Evolutionary conservation across 2,329 filamentous ascomycete genomes (phyloP).

Genomic region (Cladosporium sp.): DNA sequence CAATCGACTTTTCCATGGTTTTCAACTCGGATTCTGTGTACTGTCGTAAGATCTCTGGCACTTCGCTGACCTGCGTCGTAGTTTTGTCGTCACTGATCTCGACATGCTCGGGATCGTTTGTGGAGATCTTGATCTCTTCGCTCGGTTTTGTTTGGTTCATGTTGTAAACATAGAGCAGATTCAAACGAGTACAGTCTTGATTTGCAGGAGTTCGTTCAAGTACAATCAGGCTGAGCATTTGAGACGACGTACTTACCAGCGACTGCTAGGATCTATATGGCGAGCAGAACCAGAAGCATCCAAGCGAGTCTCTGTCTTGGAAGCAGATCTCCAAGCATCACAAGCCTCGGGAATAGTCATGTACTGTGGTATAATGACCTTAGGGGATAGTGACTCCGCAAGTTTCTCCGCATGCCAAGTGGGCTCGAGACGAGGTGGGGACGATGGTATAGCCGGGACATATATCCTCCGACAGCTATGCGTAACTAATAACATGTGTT

Average conservation of each 20-base stretch:
- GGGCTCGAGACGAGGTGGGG: background rate
- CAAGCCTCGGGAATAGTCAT: background rate
- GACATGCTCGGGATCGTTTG: background rate
- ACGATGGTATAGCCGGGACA: background rate
- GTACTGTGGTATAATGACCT: background rate
- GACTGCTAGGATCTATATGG: background rate
- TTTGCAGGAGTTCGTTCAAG: too few relatives aligned
- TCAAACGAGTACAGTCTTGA: too few relatives aligned
- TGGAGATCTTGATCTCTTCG: background rate
- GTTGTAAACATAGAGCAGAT: background rate
- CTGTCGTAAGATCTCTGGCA: constrained; percentile 10
- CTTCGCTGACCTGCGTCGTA: background rate
- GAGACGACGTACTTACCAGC: too few relatives aligned
- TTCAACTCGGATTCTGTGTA: background rate
- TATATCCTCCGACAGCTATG: background rate
- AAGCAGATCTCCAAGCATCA: background rate
- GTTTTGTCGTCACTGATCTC: background rate
- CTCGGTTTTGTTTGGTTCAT: background rate
- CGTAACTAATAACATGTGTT: background rate
- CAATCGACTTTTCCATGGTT: constrained; percentile 11
- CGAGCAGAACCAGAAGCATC: background rate
- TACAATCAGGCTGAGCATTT: too few relatives aligned
- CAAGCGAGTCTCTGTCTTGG: background rate
- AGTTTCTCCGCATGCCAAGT: constrained; percentile 2
- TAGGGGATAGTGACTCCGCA: background rate